These are phyloP conservation scores for Alternaria solani DNA, from an alignment of 2,329 filamentous ascomycete species.

Conservation along the genomic window DNA sequence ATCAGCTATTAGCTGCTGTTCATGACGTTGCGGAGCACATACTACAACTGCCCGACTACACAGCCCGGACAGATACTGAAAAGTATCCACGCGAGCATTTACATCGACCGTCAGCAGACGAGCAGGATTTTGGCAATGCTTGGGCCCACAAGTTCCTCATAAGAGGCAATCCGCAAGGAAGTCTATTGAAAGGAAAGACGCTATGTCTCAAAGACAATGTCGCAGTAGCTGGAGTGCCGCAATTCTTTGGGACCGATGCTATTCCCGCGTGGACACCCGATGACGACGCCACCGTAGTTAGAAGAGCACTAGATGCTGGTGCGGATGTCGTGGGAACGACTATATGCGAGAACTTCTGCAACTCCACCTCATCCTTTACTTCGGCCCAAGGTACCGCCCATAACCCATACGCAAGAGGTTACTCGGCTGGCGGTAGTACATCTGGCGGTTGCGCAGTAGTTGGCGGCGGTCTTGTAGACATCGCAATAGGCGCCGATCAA, in stretches of 20 bases:
- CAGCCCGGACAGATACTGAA: conserved; percentile 52
- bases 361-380: conserved; percentile 59
- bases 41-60: conserved; percentile 57
- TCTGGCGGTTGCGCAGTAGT: conserved; percentile 57
- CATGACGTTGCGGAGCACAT: conserved; percentile 61
- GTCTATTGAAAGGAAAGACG: conserved; percentile 50
- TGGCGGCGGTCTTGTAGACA: conserved; percentile 48
- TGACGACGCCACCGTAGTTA: conserved; percentile 64
- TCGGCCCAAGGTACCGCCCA: conserved; percentile 51
- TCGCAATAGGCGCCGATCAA: conserved; percentile 52
- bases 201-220: conserved; percentile 65
- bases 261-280: conserved; percentile 59
- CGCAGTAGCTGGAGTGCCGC: conserved; percentile 62
- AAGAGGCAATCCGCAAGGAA: conserved; percentile 36
- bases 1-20: conserved; percentile 59
- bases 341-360: conserved; percentile 64
- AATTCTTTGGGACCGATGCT: conserved; percentile 62
- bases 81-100: conserved; percentile 58
- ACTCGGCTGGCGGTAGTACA: conserved; percentile 59
- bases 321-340: conserved; percentile 61
- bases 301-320: conserved; percentile 60
- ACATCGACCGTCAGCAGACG: conserved; percentile 44
- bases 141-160: conserved; percentile 63
- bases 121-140: conserved; percentile 55
- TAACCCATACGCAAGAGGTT: conserved; percentile 56